Evolutionary conservation across 2,329 filamentous ascomycete species (phyloP), one percentile per base, ranked within the genome.

Genomic region (Neopestalotiopsis clavispora): DNA sequence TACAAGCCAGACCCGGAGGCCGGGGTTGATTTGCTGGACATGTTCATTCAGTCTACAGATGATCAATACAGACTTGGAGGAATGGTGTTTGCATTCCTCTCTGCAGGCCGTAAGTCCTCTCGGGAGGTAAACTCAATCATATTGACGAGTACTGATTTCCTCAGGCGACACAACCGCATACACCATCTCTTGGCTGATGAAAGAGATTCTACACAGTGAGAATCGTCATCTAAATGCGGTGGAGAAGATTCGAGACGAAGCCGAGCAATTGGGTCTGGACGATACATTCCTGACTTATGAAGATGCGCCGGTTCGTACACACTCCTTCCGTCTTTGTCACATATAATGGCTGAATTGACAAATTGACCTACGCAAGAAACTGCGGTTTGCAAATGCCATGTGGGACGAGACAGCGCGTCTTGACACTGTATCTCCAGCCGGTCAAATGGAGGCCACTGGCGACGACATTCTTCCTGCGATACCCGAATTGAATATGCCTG

Each of bases 111-210:
- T 59, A 17, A 4, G 57, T n/a, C n/a, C n/a, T n/a, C n/a, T n/a
- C n/a, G n/a, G n/a, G n/a, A n/a, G n/a, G n/a, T n/a, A n/a, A n/a
- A n/a, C n/a, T n/a, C n/a, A n/a, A n/a, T n/a, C n/a, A n/a, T n/a
- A n/a, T n/a, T n/a, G n/a, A n/a, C n/a, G n/a, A n/a, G n/a, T n/a
- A n/a, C n/a, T n/a, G n/a, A n/a, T n/a, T n/a, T n/a, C n/a, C n/a
- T n/a, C n/a, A n/a, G n/a, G n/a, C 30, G 57, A 59, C 57, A 59
- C 57, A 13, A 59, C 57, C 20, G 57, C 57, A 32, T 59, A 59
- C 57, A 30, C n/a, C 23, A 59, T 34, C 10, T 59, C 57, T 1
- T 59, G 57, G 57, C 57, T 59, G 14, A 59, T 59, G 57, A 59
- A 59, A 9, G 57, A 59, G 57, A 59, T 59, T 17, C 30, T 59